Evolutionary conservation across 2,329 filamentous ascomycete genomes (phyloP).

Genomic region (Pseudocercospora macadamiae): DNA sequence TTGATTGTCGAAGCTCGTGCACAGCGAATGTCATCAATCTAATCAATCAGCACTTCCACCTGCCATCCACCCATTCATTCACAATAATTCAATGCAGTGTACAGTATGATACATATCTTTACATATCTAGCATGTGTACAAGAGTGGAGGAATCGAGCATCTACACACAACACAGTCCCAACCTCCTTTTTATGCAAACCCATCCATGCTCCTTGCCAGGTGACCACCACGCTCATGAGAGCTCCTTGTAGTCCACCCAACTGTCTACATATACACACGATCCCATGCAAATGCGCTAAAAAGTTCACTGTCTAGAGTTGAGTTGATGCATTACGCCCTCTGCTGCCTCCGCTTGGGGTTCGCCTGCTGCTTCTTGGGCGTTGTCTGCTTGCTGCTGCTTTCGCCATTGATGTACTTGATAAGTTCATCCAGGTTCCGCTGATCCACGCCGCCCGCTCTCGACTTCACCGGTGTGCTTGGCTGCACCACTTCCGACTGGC

Average conservation of each 20-base stretch:
- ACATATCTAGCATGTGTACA: background rate
- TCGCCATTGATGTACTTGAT: slow-evolving; percentile 90
- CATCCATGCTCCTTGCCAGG: background rate
- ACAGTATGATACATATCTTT: background rate
- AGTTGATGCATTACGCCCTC: slow-evolving; percentile 15
- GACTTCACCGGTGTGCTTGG: slow-evolving; percentile 12
- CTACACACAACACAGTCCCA: background rate
- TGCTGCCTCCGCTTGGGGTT: slow-evolving; percentile 47
- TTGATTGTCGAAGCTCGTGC: no score
- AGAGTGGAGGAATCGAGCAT: background rate
- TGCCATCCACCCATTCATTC: no score
- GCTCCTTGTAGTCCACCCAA: background rate
- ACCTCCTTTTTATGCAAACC: background rate
- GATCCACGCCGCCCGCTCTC: slow-evolving; percentile 45
- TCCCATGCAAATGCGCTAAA: background rate
- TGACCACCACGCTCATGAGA: background rate
- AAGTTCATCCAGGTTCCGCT: slow-evolving; percentile 86
- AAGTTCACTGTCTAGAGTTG: background rate
- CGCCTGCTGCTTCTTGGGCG: slow-evolving; percentile 52
- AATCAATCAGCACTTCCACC: no score
- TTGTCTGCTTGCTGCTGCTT: slow-evolving; percentile 43
- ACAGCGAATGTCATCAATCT: no score
- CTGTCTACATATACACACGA: background rate
- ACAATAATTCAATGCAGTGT: background rate
- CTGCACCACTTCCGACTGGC: slow-evolving; percentile 19